Evolutionary conservation across 1,139 yeast species (phyloP), one percentile per base, ranked within the genome.

Genomic region (Geotrichum australiense): DNA sequence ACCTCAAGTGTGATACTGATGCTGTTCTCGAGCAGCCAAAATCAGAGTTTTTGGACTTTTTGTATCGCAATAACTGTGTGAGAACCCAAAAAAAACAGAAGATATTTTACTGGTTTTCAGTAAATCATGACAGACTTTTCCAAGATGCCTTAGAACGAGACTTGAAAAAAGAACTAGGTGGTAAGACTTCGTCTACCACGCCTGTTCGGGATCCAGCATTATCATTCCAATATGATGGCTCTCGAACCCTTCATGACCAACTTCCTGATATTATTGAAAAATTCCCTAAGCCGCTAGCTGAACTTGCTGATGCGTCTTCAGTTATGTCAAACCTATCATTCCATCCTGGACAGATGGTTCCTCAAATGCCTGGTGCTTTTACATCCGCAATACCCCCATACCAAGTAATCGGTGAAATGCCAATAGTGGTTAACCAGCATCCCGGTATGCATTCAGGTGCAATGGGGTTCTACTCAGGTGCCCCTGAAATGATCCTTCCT

Each of bases 1-100:
- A 84, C 50, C 69, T 91, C 47, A 91, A 87, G 63, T 78, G 93
- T 59, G 94, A 93, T 19, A 70, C 79, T 2, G 94, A 89, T 66
- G 96, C 97, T 4, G 74, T 86, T 3, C 68, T 91, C 46, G 97
- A 91, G 60, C 78, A 78, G 41, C 96, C 98, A 7, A 78, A 86
- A 57, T 85, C 95, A 0, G 81, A 78, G 35, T 87, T 91, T 58
- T 70, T 91, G 47, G 86, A 83, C 50, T 87, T 89, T 54, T 66
- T 91, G 35, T 86, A 82, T 62, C 83, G 81, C 55, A 86, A 91
- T 58, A 78, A 81, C 49, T 89, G 98, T 60, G 70, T 91, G 19
- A 73, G 96, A 53, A 91, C 98, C 1, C 97, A 91, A 57, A 91
- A 91, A 69, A 91, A 91, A 59, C 98, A 91, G 60, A 91, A 91